A percentile compares a stretch with the other conserved stretches of the same genome.
These are phyloP conservation scores for Termitomyces sp. DNA, from an alignment of 768 basidiomycete genomes.

Conservation along the genomic window DNA sequence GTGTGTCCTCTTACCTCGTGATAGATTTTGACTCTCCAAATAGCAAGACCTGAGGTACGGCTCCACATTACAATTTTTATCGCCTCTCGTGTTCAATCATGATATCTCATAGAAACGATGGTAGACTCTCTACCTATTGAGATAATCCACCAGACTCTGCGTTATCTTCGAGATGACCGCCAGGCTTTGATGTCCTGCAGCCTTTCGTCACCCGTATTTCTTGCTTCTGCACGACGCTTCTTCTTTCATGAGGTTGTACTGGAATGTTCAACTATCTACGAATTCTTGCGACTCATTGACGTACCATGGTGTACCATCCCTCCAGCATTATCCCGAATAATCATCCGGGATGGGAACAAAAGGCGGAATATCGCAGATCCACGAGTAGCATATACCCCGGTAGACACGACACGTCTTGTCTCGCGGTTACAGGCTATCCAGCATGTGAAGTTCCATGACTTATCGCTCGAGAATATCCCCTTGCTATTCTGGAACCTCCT, in stretches of 20 bases:
- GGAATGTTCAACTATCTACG: slow-evolving; percentile 18
- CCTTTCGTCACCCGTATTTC: slow-evolving; percentile 22
- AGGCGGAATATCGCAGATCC: not conserved
- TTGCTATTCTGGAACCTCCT: slow-evolving; percentile 22
- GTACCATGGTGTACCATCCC: slow-evolving; percentile 24
- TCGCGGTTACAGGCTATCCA: slow-evolving; percentile 10
- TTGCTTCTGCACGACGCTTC: slow-evolving; percentile 21
- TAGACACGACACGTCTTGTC: slow-evolving; percentile 9
- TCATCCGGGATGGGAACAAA: slow-evolving; percentile 14
- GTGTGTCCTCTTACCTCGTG: not conserved
- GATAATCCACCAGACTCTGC: slow-evolving; percentile 26
- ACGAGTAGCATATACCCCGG: slow-evolving; percentile 12
- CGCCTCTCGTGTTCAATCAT: not conserved
- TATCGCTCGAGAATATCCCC: slow-evolving; percentile 22
- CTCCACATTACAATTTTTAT: not conserved
- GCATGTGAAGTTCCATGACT: slow-evolving; percentile 19
- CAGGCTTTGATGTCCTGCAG: slow-evolving; percentile 23
- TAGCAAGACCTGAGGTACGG: not conserved
- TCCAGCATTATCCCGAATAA: slow-evolving; percentile 17
- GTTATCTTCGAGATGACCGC: slow-evolving; percentile 23
- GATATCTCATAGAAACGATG: not conserved
- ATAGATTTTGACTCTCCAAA: not conserved
- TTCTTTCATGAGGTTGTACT: slow-evolving; percentile 26
- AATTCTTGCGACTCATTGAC: slow-evolving; percentile 23
- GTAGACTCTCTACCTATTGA: slow-evolving; percentile 26